Evolutionary conservation across 1,284 basidiomycete species (phyloP), one percentile per base, ranked within the genome.

Genomic region (Puccinia sorghi): DNA sequence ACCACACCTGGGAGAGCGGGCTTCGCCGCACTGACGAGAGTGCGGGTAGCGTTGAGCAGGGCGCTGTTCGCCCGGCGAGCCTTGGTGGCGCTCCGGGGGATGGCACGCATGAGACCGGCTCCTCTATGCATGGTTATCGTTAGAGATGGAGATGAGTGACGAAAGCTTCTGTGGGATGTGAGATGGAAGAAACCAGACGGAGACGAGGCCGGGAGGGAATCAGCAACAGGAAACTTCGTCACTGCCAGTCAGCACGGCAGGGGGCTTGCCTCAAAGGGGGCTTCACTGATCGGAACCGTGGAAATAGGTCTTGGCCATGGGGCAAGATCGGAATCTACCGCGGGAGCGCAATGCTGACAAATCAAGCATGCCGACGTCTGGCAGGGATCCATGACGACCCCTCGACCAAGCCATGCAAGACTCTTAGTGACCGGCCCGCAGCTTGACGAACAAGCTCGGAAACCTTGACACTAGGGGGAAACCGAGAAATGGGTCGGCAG

Each of bases 41-140:
- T 69, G 25, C 74, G 74, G 41, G 74, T 57, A 70, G 74, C 74
- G 25, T 67, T 67, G 32, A 77, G 39, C 50, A 77, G 52, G 32
- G 74, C 63, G 43, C 50, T 77, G 74, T 77, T 77, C 25, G 74
- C 74, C 39, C 74, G 50, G 52, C 74, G 74, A 77, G 74, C 74
- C 64, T 77, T 77, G 54, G 74, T 69, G 54, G 74, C 74, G 22
- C 59, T 63, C 59, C 73, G 73, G n/a, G 64, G 74, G 32, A 77
- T 70, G 52, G 66, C 66, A 77, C 74, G 74, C 52, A 77, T 77
- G 41, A 77, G 74, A 48, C 74, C 74, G 66, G 64, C 43, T 39
- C 74, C 56, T 61, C 74, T n/a, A 50, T 77, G 64, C 74, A 77
- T 77, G 63, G 54, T n/a, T 43, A 46, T 66, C 20, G n/a, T 32